phyloP scores from a whole-genome alignment of 306 rosid species.

The Gillenia trifoliata region DNA sequence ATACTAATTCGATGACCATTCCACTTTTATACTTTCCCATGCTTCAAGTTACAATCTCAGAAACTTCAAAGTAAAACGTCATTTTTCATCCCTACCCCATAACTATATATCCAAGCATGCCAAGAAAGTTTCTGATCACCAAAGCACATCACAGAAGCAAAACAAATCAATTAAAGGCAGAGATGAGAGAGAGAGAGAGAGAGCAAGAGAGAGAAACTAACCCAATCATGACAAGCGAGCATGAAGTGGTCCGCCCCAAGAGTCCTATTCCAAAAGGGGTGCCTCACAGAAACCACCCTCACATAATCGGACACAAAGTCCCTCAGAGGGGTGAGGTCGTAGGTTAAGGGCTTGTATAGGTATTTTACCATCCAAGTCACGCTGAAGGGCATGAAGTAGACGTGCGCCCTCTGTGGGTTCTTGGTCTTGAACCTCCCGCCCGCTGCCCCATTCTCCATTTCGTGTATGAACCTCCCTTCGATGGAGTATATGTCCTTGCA shows the following conservation, averaged over 20 bases:
- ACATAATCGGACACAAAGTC: constrained; percentile 67
- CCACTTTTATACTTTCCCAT: neutral
- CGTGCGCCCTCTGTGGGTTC: constrained; percentile 58
- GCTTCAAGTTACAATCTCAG: neutral
- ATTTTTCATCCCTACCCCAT: neutral
- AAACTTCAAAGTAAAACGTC: neutral
- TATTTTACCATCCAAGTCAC: constrained; percentile 92
- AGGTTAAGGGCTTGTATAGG: constrained; percentile 40
- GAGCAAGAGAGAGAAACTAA: constrained; percentile 23
- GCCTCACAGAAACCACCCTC: constrained; percentile 39
- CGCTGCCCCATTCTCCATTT: constrained; percentile 52
- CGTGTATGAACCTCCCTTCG: constrained; percentile 85
- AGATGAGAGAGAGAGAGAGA: neutral
- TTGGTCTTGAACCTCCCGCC: constrained; percentile 43
- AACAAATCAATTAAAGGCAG: neutral
- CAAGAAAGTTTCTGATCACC: constrained; percentile 18
- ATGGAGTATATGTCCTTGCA: constrained; percentile 78
- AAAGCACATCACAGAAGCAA: neutral
- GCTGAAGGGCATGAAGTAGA: constrained; percentile 75
- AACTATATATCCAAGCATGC: constrained; percentile 13
- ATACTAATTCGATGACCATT: neutral
- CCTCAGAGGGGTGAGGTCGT: constrained; percentile 40
- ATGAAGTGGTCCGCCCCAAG: constrained; percentile 93
- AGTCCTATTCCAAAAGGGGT: constrained; percentile 82
- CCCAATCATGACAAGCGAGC: constrained; percentile 94